Conservation (phyloP, 345 rosid genomes). For the Chamaenerion angustifolium region DNA sequence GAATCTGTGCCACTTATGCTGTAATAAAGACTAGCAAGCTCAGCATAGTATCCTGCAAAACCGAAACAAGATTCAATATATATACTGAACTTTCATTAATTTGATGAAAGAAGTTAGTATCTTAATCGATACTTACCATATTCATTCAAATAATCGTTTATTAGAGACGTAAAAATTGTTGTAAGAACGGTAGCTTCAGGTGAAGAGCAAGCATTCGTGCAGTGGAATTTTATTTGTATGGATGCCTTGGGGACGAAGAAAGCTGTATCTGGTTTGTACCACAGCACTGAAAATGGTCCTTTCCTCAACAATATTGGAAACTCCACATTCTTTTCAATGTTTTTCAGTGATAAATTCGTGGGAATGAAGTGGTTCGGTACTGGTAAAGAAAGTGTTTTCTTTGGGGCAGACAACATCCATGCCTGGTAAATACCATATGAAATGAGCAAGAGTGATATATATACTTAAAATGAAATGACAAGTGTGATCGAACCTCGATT, state of each 20-base stretch:
- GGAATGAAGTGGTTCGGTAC: slow-evolving; percentile 62
- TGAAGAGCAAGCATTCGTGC: slow-evolving; percentile 52
- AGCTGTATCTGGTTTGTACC: slow-evolving; percentile 76
- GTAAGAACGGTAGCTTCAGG: slow-evolving; percentile 69
- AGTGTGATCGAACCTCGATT: too few species aligned
- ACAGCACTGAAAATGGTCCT: slow-evolving; percentile 43
- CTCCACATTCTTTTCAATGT: slow-evolving; percentile 35
- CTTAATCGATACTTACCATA: slow-evolving; percentile 35
- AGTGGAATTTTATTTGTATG: slow-evolving; percentile 59
- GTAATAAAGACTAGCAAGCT: slow-evolving; percentile 69
- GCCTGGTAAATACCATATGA: slow-evolving; percentile 23
- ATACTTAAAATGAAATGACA: background rate
- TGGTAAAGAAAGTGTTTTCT: slow-evolving; percentile 54
- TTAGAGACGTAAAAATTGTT: slow-evolving; percentile 44
- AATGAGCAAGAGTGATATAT: too few species aligned
- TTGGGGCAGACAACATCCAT: slow-evolving; percentile 55
- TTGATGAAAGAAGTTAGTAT: too few species aligned
- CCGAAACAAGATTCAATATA: background rate
- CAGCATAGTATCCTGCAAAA: slow-evolving; percentile 71
- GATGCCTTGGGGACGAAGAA: slow-evolving; percentile 69
- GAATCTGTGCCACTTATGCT: slow-evolving; percentile 28
- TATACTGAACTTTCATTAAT: background rate
- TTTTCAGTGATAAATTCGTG: slow-evolving; percentile 59
- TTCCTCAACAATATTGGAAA: slow-evolving; percentile 52
- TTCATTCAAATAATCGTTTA: slow-evolving; percentile 85